Percentiles rank a stretch among this genome's conserved stretches.
These are phyloP conservation scores for Fusarium xylarioides DNA, from an alignment of 2,329 filamentous ascomycete genomes.

Conservation along the genomic window DNA sequence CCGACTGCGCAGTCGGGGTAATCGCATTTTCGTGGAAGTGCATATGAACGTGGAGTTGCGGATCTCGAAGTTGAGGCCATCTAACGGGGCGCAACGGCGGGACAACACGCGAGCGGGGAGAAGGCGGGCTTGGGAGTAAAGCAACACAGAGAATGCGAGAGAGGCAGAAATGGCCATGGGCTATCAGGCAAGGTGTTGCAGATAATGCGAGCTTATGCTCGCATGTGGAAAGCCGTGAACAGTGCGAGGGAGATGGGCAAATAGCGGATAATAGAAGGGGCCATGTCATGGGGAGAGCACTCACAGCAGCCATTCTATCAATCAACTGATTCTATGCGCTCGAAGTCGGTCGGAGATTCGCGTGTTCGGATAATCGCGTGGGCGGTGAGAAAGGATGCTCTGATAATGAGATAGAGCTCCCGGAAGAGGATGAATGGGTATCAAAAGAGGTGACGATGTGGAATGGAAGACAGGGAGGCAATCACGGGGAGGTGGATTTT, in stretches of 20 bases:
- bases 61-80: slow-evolving; percentile 26
- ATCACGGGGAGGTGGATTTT: slow-evolving; percentile 47
- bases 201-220: slow-evolving; percentile 7
- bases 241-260: slow-evolving; percentile 15
- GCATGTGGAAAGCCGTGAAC: not conserved
- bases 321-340: slow-evolving; percentile 45
- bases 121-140: slow-evolving; percentile 2
- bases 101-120: slow-evolving; percentile 37
- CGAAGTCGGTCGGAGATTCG: slow-evolving; percentile 33
- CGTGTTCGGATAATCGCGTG: slow-evolving; percentile 36
- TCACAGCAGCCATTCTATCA: slow-evolving; percentile 57
- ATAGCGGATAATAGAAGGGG: slow-evolving; percentile 27
- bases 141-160: not conserved
- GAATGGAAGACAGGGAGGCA: slow-evolving; percentile 43
- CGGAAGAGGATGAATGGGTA: slow-evolving; percentile 43
- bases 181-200: not conserved
- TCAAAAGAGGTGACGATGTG: slow-evolving; percentile 46
- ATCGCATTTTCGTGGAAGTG: not conserved
- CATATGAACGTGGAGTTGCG: slow-evolving; percentile 22
- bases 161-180: not conserved
- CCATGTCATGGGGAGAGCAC: slow-evolving; percentile 40
- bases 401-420: slow-evolving; percentile 32
- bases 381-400: slow-evolving; percentile 21
- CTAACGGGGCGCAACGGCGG: slow-evolving; percentile 33
- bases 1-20: not conserved